Percentiles rank a stretch among this genome's conserved stretches.
Conservation (phyloP, 2,329 filamentous ascomycete genomes). For the Claviceps purpurea region DNA sequence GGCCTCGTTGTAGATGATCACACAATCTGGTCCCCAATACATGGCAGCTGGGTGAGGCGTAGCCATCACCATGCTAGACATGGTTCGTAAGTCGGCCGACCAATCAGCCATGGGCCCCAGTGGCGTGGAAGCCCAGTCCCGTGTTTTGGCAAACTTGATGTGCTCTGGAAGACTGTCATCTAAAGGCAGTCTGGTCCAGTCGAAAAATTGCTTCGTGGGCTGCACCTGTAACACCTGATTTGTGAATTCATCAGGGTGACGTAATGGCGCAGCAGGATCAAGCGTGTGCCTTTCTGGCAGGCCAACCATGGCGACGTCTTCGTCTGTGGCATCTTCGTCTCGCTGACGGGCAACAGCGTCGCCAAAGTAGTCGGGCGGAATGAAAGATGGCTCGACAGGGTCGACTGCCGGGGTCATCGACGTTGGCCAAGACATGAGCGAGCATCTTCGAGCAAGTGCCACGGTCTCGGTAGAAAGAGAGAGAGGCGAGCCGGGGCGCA, state of each 20-base stretch:
- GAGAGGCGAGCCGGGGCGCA: slow-evolving; percentile 26
- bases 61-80: slow-evolving; percentile 74
- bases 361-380: slow-evolving; percentile 31
- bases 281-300: slow-evolving; percentile 2
- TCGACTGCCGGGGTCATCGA: slow-evolving; percentile 21
- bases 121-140: slow-evolving; percentile 61
- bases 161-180: slow-evolving; percentile 52
- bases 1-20: slow-evolving; percentile 60
- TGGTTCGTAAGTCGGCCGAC: slow-evolving; percentile 56
- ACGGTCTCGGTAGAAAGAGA: slow-evolving; percentile 23
- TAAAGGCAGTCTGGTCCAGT: slow-evolving; percentile 64
- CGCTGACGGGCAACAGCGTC: slow-evolving; percentile 10
- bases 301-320: slow-evolving; percentile 1
- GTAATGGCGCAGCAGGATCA: slow-evolving; percentile 10
- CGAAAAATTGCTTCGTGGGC: slow-evolving; percentile 34
- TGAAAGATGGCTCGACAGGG: slow-evolving; percentile 5
- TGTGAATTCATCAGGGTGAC: slow-evolving; percentile 29
- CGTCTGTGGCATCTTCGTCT: slow-evolving; percentile 4
- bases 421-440: slow-evolving; percentile 17
- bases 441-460: slow-evolving; percentile 7
- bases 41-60: slow-evolving; percentile 62
- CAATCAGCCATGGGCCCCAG: slow-evolving; percentile 66
- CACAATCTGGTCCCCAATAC: slow-evolving; percentile 63
- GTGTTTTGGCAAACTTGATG: slow-evolving; percentile 56
- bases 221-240: slow-evolving; percentile 23